Conservation (phyloP, 139 green algal genomes). For the Micractinium conductrix region DNA sequence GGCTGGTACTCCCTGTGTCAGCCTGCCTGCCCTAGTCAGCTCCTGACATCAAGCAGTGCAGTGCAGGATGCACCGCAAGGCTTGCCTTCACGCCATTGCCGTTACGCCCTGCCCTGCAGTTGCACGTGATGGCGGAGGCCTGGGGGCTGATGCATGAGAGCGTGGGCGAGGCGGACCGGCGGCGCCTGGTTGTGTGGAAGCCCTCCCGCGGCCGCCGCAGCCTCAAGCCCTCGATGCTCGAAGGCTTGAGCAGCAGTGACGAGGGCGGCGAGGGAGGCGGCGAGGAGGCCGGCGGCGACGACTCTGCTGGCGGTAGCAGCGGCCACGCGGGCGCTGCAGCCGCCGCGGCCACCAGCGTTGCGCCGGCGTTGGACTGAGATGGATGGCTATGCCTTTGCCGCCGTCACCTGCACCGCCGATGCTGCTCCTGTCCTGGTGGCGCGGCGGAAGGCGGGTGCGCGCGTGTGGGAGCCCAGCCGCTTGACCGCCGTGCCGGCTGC, state of each 20-base stretch:
- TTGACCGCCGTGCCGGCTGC: neutral
- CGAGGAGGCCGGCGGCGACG: too few relatives aligned
- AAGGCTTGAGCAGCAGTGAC: neutral
- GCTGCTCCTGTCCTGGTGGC: too few relatives aligned
- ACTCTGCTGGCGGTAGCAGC: neutral
- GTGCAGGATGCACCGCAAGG: neutral
- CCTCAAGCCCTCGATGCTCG: slow-evolving; percentile 4
- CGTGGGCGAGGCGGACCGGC: neutral
- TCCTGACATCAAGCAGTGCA: neutral
- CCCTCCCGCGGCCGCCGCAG: neutral
- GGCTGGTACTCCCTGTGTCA: too few relatives aligned
- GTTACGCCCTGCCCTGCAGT: neutral
- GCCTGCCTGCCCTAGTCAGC: too few relatives aligned
- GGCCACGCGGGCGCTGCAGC: neutral
- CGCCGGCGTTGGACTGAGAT: too few relatives aligned
- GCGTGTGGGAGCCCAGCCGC: neutral
- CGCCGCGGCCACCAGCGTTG: neutral
- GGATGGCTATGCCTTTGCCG: neutral
- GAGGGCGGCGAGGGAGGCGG: neutral
- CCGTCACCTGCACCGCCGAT: too few relatives aligned
- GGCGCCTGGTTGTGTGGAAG: slow-evolving; percentile 28
- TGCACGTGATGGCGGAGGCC: slow-evolving; percentile 13
- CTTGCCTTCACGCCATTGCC: neutral
- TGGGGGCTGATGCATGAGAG: slow-evolving; percentile 36
- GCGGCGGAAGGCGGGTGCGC: neutral